A percentile compares a stretch with the other conserved stretches of the same genome.
These are phyloP conservation scores for Fusarium circinatum DNA, from an alignment of 2,329 filamentous ascomycete genomes.

Conservation along the genomic window DNA sequence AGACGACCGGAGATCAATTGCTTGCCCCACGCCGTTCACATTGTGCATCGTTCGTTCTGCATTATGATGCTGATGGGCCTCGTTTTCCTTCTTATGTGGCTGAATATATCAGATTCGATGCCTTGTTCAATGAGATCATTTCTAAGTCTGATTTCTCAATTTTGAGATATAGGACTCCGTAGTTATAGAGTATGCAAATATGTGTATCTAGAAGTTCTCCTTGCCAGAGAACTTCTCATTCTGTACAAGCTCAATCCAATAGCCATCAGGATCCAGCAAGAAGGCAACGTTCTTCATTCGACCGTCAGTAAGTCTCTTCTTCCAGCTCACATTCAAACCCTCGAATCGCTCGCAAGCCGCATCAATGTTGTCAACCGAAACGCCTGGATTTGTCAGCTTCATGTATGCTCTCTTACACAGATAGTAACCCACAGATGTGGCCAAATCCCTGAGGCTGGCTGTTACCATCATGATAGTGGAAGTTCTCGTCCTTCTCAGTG, in stretches of 20 bases:
- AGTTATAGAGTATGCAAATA: neutral
- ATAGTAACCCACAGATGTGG: slow-evolving; percentile 77
- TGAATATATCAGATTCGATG: neutral
- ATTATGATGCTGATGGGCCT: neutral
- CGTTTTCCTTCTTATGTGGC: neutral
- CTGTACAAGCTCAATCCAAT: slow-evolving; percentile 85
- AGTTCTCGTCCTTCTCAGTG: slow-evolving; percentile 85
- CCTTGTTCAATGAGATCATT: neutral
- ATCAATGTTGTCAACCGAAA: slow-evolving; percentile 89
- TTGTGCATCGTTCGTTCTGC: neutral
- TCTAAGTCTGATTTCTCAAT: neutral
- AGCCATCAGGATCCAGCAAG: slow-evolving; percentile 85
- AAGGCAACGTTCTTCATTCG: slow-evolving; percentile 95
- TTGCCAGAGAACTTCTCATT: slow-evolving; percentile 74
- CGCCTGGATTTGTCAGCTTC: slow-evolving; percentile 58
- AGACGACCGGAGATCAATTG: neutral
- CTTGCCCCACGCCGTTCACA: neutral
- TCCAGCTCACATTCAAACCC: slow-evolving; percentile 83
- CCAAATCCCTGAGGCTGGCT: slow-evolving; percentile 92
- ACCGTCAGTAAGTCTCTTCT: slow-evolving; percentile 94
- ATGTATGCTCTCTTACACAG: neutral
- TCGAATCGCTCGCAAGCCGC: slow-evolving; percentile 90
- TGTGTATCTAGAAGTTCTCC: slow-evolving; percentile 58
- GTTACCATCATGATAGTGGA: slow-evolving; percentile 94
- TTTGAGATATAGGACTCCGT: neutral